Base-by-base conservation (phyloP, 305 asterid species). In the Fraxinus ornus region DNA sequence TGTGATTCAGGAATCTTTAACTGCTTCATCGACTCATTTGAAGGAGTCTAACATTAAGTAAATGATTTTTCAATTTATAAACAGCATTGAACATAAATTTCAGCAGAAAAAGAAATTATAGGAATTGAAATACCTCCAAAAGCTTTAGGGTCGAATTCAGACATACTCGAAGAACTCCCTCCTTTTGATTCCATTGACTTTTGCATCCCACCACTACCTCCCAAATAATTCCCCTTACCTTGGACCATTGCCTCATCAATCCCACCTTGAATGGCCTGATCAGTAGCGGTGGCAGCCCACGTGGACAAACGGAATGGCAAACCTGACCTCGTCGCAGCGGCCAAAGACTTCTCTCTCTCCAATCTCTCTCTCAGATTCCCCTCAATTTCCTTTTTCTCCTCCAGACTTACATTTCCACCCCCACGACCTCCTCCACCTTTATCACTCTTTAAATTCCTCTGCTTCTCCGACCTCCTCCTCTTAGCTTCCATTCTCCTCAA, bases 401-500 rank as follows among this genome's bases (percentile, higher is more conserved):
- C 95, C 87, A 82, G 3, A 6, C 87, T 88, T 85, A 86, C 12
- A 76, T 64, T 85, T 35, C 86, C 88, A 8, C 88, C 82, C 22
- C 81, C 78, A 78, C 72, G 36, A 36, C 79, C 78, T 1, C 88
- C 86, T 4, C 84, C 85, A 36, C 79, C 91, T 79, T 82, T 87
- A 22, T 91, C 97, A 8, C 82, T 83, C 83, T 81, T 91, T 30
- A 83, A 82, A 87, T 60, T 91, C 87, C 91, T 94, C 90, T 90
- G 97, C 55, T 93, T 94, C 92, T 93, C 97, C 0, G 95, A 93
- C 88, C 97, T 90, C 76, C 99, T 87, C 86, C 95, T 84, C 91
- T 95, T 95, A n/a, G 99, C 99, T 90, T 90, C 97, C 97, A 95
- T 88, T 85, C 99, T 91, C 66, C 98, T 88, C 89, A 95, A 81